Evolutionary conservation across 345 rosid species (phyloP).

Genomic region (Ricinus communis): DNA sequence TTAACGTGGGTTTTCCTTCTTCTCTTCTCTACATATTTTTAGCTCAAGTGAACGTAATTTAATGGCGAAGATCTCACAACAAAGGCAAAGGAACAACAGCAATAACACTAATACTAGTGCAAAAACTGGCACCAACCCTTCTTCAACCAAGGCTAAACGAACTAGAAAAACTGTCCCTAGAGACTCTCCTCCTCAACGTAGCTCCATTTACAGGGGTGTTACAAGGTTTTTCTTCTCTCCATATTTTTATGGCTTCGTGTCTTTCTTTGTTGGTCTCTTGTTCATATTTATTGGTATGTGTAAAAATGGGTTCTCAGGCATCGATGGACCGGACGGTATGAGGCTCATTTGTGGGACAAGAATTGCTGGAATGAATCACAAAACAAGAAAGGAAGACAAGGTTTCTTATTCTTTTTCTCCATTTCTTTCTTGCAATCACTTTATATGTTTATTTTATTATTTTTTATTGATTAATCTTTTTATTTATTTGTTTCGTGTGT

Average conservation of each 20-base stretch:
- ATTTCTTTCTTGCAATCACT: neutral
- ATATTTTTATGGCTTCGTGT: neutral
- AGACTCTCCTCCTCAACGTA: slow-evolving; percentile 56
- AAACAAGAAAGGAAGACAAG: slow-evolving; percentile 68
- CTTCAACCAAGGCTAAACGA: slow-evolving; percentile 38
- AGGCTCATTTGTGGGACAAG: slow-evolving; percentile 68
- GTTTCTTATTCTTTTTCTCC: slow-evolving; percentile 19
- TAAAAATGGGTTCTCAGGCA: slow-evolving; percentile 33
- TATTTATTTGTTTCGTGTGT: neutral
- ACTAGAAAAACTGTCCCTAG: slow-evolving; percentile 51
- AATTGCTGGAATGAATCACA: slow-evolving; percentile 65
- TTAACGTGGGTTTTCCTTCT: no score
- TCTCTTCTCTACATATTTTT: slow-evolving; percentile 1
- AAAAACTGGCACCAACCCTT: neutral
- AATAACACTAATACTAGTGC: neutral
- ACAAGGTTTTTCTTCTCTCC: slow-evolving; percentile 39
- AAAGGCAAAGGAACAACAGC: neutral
- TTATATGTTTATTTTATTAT: neutral
- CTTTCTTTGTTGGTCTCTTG: neutral
- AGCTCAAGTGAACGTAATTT: neutral
- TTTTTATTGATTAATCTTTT: neutral
- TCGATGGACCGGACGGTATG: slow-evolving; percentile 63
- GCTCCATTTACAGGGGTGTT: slow-evolving; percentile 63
- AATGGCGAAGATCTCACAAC: slow-evolving; percentile 47
- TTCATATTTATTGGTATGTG: neutral